Evolutionary conservation across 176 grass and related monocot species (phyloP).

Genomic region (Carex littledalei): DNA sequence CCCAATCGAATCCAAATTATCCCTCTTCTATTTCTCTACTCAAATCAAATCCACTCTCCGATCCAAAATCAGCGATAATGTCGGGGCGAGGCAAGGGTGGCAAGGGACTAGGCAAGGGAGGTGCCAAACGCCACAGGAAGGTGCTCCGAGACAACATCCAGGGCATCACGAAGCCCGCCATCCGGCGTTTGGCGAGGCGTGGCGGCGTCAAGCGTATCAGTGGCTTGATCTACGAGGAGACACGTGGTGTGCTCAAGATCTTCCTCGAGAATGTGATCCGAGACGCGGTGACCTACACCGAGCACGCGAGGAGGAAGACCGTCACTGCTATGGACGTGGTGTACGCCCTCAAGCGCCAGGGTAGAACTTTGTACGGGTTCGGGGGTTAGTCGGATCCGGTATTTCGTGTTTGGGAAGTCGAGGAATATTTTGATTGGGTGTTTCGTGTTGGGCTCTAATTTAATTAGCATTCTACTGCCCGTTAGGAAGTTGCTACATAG

Average conservation of each 20-base stretch:
- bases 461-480: too few species aligned
- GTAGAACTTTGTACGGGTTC: background rate
- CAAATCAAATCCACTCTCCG: too few species aligned
- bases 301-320: slow-evolving; percentile 16
- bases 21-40: too few species aligned
- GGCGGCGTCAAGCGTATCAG: slow-evolving; percentile 31
- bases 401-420: too few species aligned
- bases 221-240: slow-evolving; percentile 18
- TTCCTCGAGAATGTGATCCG: slow-evolving; percentile 25
- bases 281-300: slow-evolving; percentile 19
- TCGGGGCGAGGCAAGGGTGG: slow-evolving; percentile 9
- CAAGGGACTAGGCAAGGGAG: background rate
- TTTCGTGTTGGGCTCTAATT: too few species aligned
- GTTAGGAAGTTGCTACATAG: too few species aligned
- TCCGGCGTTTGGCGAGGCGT: slow-evolving; percentile 26
- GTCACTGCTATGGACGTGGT: slow-evolving; percentile 24
- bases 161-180: slow-evolving; percentile 28
- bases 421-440: too few species aligned
- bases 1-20: too few species aligned
- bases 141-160: slow-evolving; percentile 29
- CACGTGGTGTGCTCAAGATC: slow-evolving; percentile 19
- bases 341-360: slow-evolving; percentile 19
- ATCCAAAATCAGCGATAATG: background rate
- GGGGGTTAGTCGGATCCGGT: background rate
- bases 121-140: slow-evolving; percentile 24